phyloP scores from a whole-genome alignment of 371 early-diverging fungal species.

The Thermomucor indicae-seudaticae region DNA sequence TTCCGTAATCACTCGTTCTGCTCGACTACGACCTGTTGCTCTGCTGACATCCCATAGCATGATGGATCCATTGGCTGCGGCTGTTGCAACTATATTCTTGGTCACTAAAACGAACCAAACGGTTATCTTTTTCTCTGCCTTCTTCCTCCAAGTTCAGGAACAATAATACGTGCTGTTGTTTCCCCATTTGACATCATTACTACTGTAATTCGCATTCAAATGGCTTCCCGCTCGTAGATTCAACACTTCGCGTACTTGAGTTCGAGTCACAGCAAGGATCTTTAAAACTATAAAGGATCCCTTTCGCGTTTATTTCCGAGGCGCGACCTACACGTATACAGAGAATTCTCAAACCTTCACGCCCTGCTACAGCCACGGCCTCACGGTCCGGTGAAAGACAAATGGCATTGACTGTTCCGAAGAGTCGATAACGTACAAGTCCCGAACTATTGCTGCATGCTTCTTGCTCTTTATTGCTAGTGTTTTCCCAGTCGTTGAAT shows the following conservation, averaged over 20 bases:
- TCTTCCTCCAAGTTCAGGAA: neutral
- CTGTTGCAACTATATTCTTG: constrained; percentile 67
- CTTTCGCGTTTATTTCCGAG: too few relatives aligned
- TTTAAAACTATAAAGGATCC: constrained; percentile 53
- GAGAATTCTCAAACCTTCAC: constrained; percentile 62
- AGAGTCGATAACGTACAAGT: constrained; percentile 21
- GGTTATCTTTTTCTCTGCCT: neutral
- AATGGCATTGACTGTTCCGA: constrained; percentile 61
- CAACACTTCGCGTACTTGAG: constrained; percentile 55
- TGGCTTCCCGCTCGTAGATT: constrained; percentile 71
- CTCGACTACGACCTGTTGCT: constrained; percentile 22
- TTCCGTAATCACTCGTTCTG: constrained; percentile 71
- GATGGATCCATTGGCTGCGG: constrained; percentile 75
- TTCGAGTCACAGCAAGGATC: constrained; percentile 54
- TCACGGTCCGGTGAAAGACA: constrained; percentile 62
- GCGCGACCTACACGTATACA: too few relatives aligned
- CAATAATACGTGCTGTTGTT: constrained; percentile 42
- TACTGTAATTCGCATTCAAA: constrained; percentile 58
- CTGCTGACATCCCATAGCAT: constrained; percentile 68
- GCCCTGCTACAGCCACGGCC: constrained; percentile 67
- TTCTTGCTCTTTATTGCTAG: too few relatives aligned
- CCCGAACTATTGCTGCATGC: neutral
- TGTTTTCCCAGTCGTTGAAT: too few relatives aligned
- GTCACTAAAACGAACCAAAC: constrained; percentile 24
- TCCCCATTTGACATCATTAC: constrained; percentile 87